These are phyloP conservation scores for Pseudogymnoascus verrucosus DNA, from an alignment of 2,329 filamentous ascomycete genomes.

Conservation along the genomic window DNA sequence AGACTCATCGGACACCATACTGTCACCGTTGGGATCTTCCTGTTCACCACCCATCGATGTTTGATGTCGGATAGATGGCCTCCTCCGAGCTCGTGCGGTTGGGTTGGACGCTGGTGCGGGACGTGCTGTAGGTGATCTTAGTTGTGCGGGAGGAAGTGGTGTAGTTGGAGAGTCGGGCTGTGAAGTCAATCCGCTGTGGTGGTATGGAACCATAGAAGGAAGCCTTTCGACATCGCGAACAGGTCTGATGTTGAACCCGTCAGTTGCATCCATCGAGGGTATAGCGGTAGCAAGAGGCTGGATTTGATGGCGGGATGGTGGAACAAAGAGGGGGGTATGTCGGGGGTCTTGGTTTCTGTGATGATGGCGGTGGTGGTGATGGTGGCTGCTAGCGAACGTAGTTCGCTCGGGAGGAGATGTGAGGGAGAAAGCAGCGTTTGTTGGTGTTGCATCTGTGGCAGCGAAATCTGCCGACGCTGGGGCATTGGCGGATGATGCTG, in stretches of 20 bases:
- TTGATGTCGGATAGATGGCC: slow-evolving; percentile 84
- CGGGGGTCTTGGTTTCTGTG: slow-evolving; percentile 44
- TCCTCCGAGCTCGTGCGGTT: slow-evolving; percentile 51
- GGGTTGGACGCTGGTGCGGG: slow-evolving; percentile 46
- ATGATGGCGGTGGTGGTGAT: slow-evolving; percentile 45
- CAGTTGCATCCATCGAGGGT: slow-evolving; percentile 58
- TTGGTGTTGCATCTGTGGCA: slow-evolving; percentile 52
- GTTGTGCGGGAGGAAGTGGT: slow-evolving; percentile 61
- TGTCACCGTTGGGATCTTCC: slow-evolving; percentile 80
- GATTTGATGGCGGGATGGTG: slow-evolving; percentile 43
- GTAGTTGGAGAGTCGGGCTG: slow-evolving; percentile 89
- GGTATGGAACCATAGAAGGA: slow-evolving; percentile 68
- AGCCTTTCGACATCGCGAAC: slow-evolving; percentile 76
- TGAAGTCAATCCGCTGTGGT: slow-evolving; percentile 65
- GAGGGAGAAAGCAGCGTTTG: slow-evolving; percentile 52
- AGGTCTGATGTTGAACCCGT: slow-evolving; percentile 67
- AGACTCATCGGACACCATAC: slow-evolving; percentile 69
- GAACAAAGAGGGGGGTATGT: slow-evolving; percentile 37
- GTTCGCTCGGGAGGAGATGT: slow-evolving; percentile 65
- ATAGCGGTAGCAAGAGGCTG: slow-evolving; percentile 62
- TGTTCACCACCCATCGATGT: slow-evolving; percentile 77
- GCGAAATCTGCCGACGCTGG: slow-evolving; percentile 39
- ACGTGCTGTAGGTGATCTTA: slow-evolving; percentile 47
- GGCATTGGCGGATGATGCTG: slow-evolving; percentile 42
- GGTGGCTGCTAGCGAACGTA: slow-evolving; percentile 47